Evolutionary conservation across 73 alveolate species (phyloP), one percentile per base, ranked within the genome.

Genomic region (Uronychia setigera): DNA sequence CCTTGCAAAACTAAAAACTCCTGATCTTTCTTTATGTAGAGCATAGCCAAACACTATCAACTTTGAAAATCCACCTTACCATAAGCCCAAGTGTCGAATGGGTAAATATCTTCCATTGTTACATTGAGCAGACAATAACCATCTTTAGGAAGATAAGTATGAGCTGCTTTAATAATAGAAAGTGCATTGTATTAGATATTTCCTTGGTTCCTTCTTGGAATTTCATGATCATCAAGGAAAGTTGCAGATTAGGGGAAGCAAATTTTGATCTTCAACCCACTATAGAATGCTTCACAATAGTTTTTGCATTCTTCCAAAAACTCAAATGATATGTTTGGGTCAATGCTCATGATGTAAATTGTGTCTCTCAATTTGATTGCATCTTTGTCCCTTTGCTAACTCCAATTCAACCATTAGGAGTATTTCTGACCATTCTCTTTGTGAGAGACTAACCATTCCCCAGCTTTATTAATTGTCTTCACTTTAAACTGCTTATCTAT

Each of bases 21-120:
- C 98, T 27, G 95, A 79, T 26, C 93, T 77, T 1, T 83, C 82
- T 26, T 78, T 31, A 29, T 60, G 81, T 26, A 59, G 60, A n/a
- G 96, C 98, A 34, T 81, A 78, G 1, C 98, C 98, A 88, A 92
- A 88, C 30, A 88, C 96, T 46, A 19, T 19, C n/a, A n/a, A 46
- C 67, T 11, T 46, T 5, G 19, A 19, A 19, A 46, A 11, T 5
- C n/a, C 5, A 5, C 67, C 67, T 46, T 46, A 46, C 67, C 67
- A 92, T 74, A 97, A 94, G 92, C 92, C 97, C 99, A 93, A 60
- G 85, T 83, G 19, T 86, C 93, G 30, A 89, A 77, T 0, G 97
- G 97, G 80, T 97, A 97, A 60, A 97, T 84, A 87, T 97, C 99
- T 59, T 87, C 87, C 88, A 89, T 92, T 58, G 96, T 86, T 34